Evolutionary conservation across 2,329 filamentous ascomycete species (phyloP).

Genomic region (Fusarium sp.): DNA sequence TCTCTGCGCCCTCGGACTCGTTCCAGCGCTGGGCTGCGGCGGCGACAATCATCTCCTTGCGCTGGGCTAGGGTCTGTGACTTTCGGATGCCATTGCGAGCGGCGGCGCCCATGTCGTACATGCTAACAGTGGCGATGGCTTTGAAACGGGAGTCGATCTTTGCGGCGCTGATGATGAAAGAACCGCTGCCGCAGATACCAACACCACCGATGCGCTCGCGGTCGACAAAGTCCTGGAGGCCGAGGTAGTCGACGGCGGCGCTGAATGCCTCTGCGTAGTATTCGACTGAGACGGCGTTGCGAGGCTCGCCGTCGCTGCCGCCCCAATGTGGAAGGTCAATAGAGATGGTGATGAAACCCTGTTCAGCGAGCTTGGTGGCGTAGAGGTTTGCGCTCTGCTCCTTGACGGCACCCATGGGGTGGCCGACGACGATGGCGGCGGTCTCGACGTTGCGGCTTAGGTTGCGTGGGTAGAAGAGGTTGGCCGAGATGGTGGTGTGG

Average conservation of each 20-base stretch:
- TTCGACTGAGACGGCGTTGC: constrained; percentile 38
- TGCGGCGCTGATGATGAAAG: constrained; percentile 50
- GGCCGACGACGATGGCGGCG: constrained; percentile 44
- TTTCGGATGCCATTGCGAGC: neutral
- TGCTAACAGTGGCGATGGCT: constrained; percentile 32
- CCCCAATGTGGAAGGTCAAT: neutral
- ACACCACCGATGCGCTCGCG: constrained; percentile 46
- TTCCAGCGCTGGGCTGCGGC: neutral
- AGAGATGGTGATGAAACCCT: neutral
- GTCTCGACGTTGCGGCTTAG: neutral
- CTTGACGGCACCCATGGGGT: constrained; percentile 47
- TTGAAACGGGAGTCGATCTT: constrained; percentile 47
- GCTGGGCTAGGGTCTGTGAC: neutral
- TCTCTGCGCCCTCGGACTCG: neutral
- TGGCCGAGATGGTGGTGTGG: neutral
- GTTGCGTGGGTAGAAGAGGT: constrained; percentile 2
- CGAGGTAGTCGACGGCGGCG: constrained; percentile 48
- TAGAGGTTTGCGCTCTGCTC: constrained; percentile 45
- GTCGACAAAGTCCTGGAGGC: constrained; percentile 38
- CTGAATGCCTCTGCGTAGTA: constrained; percentile 47
- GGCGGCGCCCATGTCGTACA: neutral
- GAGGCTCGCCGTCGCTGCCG: neutral
- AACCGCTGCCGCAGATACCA: constrained; percentile 48
- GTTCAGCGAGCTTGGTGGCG: neutral
- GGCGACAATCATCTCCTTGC: neutral